Percentiles rank a stretch among this genome's conserved stretches.
These are phyloP conservation scores for Lycium ferocissimum DNA, from an alignment of 257 asterid genomes.

Conservation along the genomic window DNA sequence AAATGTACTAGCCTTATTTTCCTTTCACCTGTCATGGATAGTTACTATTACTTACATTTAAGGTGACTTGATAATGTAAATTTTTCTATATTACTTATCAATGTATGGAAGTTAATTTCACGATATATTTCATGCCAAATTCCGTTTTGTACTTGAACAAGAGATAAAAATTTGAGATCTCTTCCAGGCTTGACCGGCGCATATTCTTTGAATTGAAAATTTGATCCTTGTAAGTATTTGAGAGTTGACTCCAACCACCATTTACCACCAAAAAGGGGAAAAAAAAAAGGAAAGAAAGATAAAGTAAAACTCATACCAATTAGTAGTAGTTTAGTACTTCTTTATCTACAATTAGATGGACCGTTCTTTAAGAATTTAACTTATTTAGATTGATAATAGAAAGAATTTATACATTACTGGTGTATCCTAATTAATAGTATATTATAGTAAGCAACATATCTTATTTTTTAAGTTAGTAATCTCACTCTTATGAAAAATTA, in stretches of 20 bases:
- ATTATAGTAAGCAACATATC: no score
- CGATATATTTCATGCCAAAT: neutral
- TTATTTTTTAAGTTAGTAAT: no score
- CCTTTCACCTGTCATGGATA: neutral
- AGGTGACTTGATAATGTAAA: neutral
- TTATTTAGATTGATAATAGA: neutral
- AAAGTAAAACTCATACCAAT: neutral
- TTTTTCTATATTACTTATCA: neutral
- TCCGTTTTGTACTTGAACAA: neutral
- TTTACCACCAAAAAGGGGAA: neutral
- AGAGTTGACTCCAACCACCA: neutral
- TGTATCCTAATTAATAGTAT: no score
- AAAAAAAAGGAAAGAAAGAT: neutral
- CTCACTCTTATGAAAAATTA: no score
- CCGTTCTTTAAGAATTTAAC: neutral
- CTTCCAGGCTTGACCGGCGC: neutral
- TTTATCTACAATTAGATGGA: neutral
- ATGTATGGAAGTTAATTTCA: no score
- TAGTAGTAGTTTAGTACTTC: no score
- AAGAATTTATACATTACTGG: no score
- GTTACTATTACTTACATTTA: neutral
- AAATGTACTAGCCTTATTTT: neutral
- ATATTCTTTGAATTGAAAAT: slow-evolving; percentile 15
- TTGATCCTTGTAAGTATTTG: neutral
- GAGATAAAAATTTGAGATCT: neutral